Conservation (phyloP, 23 red algal species). For the Chondrus crispus region DNA sequence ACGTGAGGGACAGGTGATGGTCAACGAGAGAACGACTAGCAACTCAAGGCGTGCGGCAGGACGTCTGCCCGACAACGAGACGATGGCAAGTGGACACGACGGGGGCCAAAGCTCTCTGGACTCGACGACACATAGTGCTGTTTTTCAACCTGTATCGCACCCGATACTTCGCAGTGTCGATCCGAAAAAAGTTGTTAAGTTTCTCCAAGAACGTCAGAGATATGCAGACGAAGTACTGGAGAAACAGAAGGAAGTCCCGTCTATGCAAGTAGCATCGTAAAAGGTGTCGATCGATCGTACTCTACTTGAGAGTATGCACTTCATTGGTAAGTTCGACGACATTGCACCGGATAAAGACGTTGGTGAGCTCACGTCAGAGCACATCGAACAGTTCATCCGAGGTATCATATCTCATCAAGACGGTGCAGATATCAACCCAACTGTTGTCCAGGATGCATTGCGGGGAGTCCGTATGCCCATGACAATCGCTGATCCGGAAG, state of each 20-base stretch:
- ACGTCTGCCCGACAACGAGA: too few species aligned
- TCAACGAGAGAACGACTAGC: too few species aligned
- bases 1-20: too few species aligned
- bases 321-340: conserved; percentile 14
- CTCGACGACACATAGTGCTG: too few species aligned
- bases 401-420: not conserved
- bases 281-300: not conserved
- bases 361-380: not conserved
- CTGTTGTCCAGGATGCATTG: not conserved
- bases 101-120: too few species aligned
- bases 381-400: conserved; percentile 20
- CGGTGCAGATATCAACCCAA: not conserved
- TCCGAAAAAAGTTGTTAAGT: not conserved
- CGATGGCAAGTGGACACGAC: too few species aligned
- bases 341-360: not conserved
- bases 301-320: not conserved
- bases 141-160: not conserved
- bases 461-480: conserved; percentile 1
- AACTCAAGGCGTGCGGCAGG: too few species aligned
- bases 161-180: not conserved
- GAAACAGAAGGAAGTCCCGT: not conserved
- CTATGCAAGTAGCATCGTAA: not conserved
- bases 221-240: not conserved
- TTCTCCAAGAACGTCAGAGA: not conserved
- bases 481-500: not conserved